Percentiles rank a stretch among this genome's conserved stretches.
phyloP scores from a whole-genome alignment of 768 basidiomycete species.

The Dioszegia crocea region DNA sequence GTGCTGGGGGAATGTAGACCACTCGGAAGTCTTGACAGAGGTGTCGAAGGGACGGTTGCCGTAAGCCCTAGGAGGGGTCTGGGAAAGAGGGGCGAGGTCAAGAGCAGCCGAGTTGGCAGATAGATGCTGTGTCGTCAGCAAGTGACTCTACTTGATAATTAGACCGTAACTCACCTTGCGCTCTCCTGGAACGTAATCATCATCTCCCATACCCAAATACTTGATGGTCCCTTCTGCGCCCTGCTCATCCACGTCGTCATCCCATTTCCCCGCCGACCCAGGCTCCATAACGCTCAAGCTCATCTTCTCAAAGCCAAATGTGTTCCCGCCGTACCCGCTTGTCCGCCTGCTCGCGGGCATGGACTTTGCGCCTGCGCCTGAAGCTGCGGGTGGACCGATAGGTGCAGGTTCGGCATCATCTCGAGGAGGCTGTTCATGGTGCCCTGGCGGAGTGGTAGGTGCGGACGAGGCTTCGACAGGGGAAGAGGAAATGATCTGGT shows the following conservation, averaged over 20 bases:
- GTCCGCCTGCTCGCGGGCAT: conserved; percentile 48
- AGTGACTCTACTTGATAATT: neutral
- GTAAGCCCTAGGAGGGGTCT: conserved; percentile 63
- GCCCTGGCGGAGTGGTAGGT: conserved; percentile 37
- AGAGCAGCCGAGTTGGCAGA: conserved; percentile 86
- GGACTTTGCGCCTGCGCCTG: conserved; percentile 38
- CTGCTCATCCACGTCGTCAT: conserved; percentile 46
- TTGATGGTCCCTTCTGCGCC: conserved; percentile 46
- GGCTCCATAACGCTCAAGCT: conserved; percentile 44
- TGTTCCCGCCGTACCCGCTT: conserved; percentile 33
- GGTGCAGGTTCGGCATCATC: neutral
- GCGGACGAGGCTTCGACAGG: conserved; percentile 42
- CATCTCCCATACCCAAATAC: conserved; percentile 68
- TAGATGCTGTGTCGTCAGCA: conserved; percentile 54
- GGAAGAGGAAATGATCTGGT: conserved; percentile 17
- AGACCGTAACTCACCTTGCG: conserved; percentile 19
- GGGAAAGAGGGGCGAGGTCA: conserved; percentile 84
- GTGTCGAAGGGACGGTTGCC: conserved; percentile 58
- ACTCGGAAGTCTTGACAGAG: conserved; percentile 65
- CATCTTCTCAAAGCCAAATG: conserved; percentile 48
- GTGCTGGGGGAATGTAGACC: conserved; percentile 73
- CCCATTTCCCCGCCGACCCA: conserved; percentile 22
- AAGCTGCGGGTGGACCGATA: neutral
- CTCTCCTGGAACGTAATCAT: conserved; percentile 56
- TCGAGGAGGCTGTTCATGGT: neutral